Conservation (phyloP, 192 early-diverging fungal genomes). For the Coemansia sp. region DNA sequence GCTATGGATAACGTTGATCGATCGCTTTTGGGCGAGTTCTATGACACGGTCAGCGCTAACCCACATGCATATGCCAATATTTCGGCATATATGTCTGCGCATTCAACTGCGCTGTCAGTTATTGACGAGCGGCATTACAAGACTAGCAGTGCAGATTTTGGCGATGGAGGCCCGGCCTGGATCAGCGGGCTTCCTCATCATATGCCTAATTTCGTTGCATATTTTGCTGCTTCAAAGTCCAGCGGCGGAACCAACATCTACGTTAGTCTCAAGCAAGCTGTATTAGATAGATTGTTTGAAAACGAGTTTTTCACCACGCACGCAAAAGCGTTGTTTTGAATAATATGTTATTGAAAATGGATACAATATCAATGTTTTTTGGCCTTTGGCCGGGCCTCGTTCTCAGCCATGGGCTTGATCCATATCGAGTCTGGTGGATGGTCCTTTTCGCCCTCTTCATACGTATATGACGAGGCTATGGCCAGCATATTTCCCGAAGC, state of each 20-base stretch:
- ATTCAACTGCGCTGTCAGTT: constrained; percentile 10
- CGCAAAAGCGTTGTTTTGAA: constrained; percentile 9
- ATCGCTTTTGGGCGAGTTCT: constrained; percentile 14
- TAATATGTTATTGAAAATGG: neutral
- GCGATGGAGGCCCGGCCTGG: constrained; percentile 33
- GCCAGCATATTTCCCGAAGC: constrained; percentile 77
- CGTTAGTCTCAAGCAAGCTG: constrained; percentile 13
- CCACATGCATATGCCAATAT: constrained; percentile 16
- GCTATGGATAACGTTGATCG: constrained; percentile 9
- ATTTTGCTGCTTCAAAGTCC: constrained; percentile 9
- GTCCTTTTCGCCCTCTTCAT: constrained; percentile 90
- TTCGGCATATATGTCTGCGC: constrained; percentile 7
- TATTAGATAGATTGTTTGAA: constrained; percentile 3
- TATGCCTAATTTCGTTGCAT: constrained; percentile 38
- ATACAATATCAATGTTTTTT: constrained; percentile 17
- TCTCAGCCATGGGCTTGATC: constrained; percentile 68
- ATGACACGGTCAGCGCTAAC: constrained; percentile 15
- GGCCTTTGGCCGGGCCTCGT: constrained; percentile 62
- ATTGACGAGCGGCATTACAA: constrained; percentile 34
- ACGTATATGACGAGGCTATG: constrained; percentile 90
- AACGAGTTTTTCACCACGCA: constrained; percentile 26
- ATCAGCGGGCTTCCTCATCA: constrained; percentile 31
- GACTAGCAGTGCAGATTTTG: constrained; percentile 32
- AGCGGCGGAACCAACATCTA: constrained; percentile 19
- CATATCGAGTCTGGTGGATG: constrained; percentile 79